phyloP scores from a whole-genome alignment of 2,329 filamentous ascomycete genomes.

The Botryotinia globosa region DNA sequence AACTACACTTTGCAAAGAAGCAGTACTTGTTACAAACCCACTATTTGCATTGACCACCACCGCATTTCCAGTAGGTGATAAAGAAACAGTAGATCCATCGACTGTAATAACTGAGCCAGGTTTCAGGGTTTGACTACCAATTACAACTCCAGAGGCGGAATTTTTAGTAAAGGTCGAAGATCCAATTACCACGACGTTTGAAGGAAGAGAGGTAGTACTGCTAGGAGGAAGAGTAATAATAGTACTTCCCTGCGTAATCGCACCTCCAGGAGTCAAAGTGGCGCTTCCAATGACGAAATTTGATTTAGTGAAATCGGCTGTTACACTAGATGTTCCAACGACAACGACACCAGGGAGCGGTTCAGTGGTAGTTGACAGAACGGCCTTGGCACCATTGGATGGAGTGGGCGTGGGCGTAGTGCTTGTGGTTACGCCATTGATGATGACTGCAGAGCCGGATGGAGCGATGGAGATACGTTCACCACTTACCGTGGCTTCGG shows the following conservation, averaged over 20 bases:
- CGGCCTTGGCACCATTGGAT: neutral
- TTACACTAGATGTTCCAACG: constrained; percentile 28
- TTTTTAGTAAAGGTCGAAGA: constrained; percentile 20
- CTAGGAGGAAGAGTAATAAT: constrained; percentile 11
- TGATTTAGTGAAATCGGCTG: constrained; percentile 25
- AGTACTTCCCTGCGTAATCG: constrained; percentile 17
- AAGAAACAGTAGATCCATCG: constrained; percentile 20
- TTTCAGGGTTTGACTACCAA: constrained; percentile 23
- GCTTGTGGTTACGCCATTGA: constrained; percentile 26
- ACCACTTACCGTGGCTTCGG: constrained; percentile 29
- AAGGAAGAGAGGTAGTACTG: neutral
- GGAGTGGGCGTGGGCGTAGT: neutral
- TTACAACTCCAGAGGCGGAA: constrained; percentile 19
- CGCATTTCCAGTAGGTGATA: constrained; percentile 20
- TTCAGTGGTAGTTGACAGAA: constrained; percentile 16
- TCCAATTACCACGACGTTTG: constrained; percentile 11
- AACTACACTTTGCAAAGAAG: neutral
- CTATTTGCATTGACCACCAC: constrained; percentile 23
- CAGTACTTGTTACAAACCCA: constrained; percentile 20
- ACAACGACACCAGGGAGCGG: constrained; percentile 24
- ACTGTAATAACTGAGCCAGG: constrained; percentile 20
- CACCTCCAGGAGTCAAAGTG: constrained; percentile 25
- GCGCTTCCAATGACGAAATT: constrained; percentile 21
- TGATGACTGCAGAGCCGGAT: constrained; percentile 26
- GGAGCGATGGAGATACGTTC: constrained; percentile 30